These are phyloP conservation scores for Penicillium dipodomyicola DNA, from an alignment of 495 filamentous ascomycete species.

Conservation along the genomic window DNA sequence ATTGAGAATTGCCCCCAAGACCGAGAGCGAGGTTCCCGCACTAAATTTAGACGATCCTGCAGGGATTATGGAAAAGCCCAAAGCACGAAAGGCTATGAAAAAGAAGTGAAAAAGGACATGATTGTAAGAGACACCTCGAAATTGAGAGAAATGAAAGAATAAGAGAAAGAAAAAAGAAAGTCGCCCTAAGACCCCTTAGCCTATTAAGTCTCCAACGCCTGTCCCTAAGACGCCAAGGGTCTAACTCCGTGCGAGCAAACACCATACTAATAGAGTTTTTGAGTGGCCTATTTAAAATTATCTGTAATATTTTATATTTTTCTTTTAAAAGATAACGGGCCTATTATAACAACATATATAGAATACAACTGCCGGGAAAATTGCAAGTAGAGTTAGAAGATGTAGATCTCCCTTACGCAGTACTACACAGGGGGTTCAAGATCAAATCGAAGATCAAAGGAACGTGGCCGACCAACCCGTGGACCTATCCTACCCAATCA, in stretches of 20 bases:
- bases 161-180: neutral
- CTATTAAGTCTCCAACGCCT: neutral
- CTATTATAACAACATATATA: neutral
- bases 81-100: slow-evolving; percentile 7
- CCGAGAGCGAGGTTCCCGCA: neutral
- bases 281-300: neutral
- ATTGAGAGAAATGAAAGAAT: neutral
- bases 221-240: neutral
- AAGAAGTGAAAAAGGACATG: neutral
- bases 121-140: neutral
- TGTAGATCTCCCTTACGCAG: neutral
- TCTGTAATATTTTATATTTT: neutral
- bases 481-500: neutral
- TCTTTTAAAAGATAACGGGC: neutral
- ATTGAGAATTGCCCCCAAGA: slow-evolving; percentile 10
- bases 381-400: neutral
- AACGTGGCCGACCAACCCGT: neutral
- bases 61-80: neutral
- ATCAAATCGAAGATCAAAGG: neutral
- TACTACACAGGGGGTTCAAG: neutral
- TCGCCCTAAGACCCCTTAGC: neutral
- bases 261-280: neutral
- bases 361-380: no score
- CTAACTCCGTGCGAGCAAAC: neutral
- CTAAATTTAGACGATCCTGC: neutral